These are phyloP conservation scores for Amanita inopinata DNA, from an alignment of 768 basidiomycete species.

Conservation along the genomic window DNA sequence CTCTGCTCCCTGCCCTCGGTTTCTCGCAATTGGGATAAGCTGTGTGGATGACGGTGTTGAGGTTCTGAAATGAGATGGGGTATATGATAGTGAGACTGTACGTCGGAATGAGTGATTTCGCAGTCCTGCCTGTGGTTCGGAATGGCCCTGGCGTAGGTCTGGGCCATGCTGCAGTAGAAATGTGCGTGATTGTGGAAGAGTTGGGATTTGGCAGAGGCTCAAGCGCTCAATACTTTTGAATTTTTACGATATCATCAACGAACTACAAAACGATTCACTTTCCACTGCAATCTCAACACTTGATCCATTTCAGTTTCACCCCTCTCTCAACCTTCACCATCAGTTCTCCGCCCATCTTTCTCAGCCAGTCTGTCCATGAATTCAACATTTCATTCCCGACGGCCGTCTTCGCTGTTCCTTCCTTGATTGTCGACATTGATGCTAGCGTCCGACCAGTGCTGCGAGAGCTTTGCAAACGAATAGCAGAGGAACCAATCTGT, in stretches of 20 bases:
- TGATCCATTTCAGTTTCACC: constrained; percentile 6
- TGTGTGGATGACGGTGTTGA: constrained; percentile 32
- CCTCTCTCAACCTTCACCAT: neutral
- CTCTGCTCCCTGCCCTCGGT: constrained; percentile 55
- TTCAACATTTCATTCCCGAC: neutral
- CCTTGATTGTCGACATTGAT: neutral
- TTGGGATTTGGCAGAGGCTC: too few relatives aligned
- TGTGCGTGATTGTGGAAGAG: too few relatives aligned
- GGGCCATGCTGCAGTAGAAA: constrained; percentile 6
- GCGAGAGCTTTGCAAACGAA: constrained; percentile 5
- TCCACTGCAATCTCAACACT: constrained; percentile 4
- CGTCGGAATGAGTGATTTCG: neutral
- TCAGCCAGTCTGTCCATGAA: neutral
- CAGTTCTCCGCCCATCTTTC: constrained; percentile 1
- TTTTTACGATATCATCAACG: too few relatives aligned
- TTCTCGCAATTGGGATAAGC: constrained; percentile 52
- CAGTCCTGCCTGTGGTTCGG: neutral
- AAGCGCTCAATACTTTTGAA: too few relatives aligned
- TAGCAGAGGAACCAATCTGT: neutral
- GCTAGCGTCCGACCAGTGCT: constrained; percentile 6
- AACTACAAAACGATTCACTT: too few relatives aligned
- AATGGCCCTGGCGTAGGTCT: neutral
- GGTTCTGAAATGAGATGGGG: constrained; percentile 44
- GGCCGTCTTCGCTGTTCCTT: neutral
- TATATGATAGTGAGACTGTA: constrained; percentile 24